Conservation (phyloP, 768 basidiomycete genomes). For the Boletus speciosus region DNA sequence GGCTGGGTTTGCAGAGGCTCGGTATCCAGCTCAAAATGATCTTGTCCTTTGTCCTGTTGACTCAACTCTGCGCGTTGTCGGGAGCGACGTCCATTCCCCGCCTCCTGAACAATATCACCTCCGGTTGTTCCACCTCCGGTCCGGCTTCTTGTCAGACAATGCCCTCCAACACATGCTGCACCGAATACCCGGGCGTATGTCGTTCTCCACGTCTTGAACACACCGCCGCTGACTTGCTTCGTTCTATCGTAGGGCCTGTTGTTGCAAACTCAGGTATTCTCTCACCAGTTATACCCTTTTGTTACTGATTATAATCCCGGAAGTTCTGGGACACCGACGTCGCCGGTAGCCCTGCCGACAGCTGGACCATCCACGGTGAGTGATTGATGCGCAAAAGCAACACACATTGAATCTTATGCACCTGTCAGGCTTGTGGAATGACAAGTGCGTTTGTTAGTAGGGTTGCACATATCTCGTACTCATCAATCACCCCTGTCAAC, state of each 20-base stretch:
- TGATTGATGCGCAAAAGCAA: background rate
- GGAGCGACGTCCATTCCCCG: conserved; percentile 11
- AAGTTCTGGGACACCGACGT: conserved; percentile 75
- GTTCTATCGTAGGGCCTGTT: conserved; percentile 48
- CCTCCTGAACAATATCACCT: conserved; percentile 37
- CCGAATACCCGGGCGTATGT: conserved; percentile 62
- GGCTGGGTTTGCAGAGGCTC: background rate
- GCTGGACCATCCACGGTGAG: conserved; percentile 75
- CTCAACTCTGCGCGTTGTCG: conserved; percentile 19
- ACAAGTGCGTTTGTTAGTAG: conserved; percentile 40
- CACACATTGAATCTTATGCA: conserved; percentile 1
- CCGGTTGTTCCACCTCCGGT: conserved; percentile 53
- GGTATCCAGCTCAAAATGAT: background rate
- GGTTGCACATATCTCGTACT: background rate
- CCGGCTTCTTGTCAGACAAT: conserved; percentile 52
- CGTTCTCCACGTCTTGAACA: background rate
- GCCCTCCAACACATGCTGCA: conserved; percentile 54
- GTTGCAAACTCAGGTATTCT: conserved; percentile 49
- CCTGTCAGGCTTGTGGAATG: conserved; percentile 60
- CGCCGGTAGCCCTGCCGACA: conserved; percentile 56
- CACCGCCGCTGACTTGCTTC: background rate
- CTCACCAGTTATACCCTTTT: background rate
- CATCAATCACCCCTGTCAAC: background rate
- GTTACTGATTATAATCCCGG: background rate
- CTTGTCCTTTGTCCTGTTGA: conserved; percentile 19